Evolutionary conservation across 129 eudicot species (phyloP).

Genomic region (Flaveria robusta): DNA sequence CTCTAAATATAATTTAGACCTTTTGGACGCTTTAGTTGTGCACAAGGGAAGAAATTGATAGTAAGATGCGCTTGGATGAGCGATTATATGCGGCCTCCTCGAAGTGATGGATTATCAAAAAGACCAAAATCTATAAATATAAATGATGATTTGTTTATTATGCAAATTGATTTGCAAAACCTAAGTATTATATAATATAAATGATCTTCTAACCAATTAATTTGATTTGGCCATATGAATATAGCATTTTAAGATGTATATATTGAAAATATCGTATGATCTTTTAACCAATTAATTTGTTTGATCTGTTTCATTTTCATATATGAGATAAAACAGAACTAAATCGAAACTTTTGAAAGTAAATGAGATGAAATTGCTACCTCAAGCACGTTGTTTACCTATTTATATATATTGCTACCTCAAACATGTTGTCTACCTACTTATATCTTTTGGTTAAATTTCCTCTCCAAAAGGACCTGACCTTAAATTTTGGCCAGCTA

Average conservation of each 20-base stretch:
- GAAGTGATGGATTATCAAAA: no score
- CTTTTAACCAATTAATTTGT: not conserved
- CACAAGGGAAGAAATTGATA: no score
- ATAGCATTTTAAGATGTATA: not conserved
- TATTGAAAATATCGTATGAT: not conserved
- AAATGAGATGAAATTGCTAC: not conserved
- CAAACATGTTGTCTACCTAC: no score
- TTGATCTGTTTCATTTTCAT: not conserved
- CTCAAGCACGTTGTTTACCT: no score
- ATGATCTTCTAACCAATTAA: not conserved
- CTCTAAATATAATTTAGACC: no score
- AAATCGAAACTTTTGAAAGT: not conserved
- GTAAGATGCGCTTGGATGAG: no score
- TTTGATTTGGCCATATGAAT: not conserved
- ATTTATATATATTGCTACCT: not conserved
- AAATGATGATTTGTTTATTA: no score
- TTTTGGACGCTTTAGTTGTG: no score
- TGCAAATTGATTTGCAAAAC: no score
- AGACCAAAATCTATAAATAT: no score
- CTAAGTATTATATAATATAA: not conserved
- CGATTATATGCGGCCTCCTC: no score
- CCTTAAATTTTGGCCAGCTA: not conserved
- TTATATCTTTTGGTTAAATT: no score
- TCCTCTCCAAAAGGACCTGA: not conserved
- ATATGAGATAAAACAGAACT: not conserved